These are phyloP conservation scores for Gilbertella persicaria DNA, from an alignment of 371 early-diverging fungal species.

Conservation along the genomic window DNA sequence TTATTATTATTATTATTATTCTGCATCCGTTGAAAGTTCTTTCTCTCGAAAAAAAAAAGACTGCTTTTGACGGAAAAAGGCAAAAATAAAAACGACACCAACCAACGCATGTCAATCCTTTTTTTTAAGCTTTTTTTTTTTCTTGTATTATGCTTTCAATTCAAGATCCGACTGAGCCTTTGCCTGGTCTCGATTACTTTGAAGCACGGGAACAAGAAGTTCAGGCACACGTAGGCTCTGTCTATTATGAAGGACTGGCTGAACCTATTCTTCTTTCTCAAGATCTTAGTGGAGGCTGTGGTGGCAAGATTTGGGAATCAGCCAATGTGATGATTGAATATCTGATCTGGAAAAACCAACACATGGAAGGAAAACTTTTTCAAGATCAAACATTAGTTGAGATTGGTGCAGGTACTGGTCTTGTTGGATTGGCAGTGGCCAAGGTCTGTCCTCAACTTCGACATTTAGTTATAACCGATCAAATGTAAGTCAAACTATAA, in stretches of 20 bases:
- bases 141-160: background rate
- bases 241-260: slow-evolving; percentile 16
- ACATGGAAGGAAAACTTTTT: slow-evolving; percentile 12
- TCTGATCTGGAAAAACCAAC: slow-evolving; percentile 37
- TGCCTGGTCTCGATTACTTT: slow-evolving; percentile 1
- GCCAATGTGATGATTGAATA: slow-evolving; percentile 49
- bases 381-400: slow-evolving; percentile 33
- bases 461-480: slow-evolving; percentile 45
- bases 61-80: too few species aligned
- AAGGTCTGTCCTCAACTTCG: slow-evolving; percentile 27
- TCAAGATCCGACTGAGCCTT: background rate
- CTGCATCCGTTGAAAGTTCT: too few species aligned
- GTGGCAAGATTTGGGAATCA: slow-evolving; percentile 53
- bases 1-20: too few species aligned
- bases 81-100: too few species aligned
- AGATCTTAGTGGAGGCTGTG: slow-evolving; percentile 51
- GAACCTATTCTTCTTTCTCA: slow-evolving; percentile 30
- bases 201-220: slow-evolving; percentile 18
- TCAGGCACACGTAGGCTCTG: slow-evolving; percentile 7
- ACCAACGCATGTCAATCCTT: too few species aligned
- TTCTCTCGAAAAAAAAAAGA: too few species aligned
- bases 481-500: slow-evolving; percentile 28
- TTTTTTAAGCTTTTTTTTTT: too few species aligned
- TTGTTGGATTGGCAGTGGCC: slow-evolving; percentile 47
- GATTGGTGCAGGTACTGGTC: slow-evolving; percentile 51